These are phyloP conservation scores for Ophiostoma triangulosporum DNA, from an alignment of 2,329 filamentous ascomycete species.

Conservation along the genomic window DNA sequence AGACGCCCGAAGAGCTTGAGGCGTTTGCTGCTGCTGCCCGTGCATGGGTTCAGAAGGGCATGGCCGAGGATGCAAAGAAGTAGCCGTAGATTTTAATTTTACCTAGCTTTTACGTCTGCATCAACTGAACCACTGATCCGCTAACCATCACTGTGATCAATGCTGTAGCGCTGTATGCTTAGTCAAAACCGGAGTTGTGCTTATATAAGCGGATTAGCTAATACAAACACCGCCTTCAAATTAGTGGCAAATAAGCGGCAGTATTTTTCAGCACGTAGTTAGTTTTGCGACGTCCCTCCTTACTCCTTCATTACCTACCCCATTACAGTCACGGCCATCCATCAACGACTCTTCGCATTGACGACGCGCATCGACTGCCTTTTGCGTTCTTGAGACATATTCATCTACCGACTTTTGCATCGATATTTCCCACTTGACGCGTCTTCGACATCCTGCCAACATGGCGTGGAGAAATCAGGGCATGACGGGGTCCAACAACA, in stretches of 20 bases:
- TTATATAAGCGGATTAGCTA: neutral
- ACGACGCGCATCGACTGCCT: too few relatives aligned
- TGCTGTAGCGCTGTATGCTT: neutral
- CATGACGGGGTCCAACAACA: constrained; percentile 96
- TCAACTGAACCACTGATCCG: too few relatives aligned
- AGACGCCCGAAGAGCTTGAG: constrained; percentile 34
- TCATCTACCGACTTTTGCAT: neutral
- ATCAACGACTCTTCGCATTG: too few relatives aligned
- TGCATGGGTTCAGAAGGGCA: constrained; percentile 50
- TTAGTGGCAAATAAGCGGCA: neutral
- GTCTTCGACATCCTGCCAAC: neutral
- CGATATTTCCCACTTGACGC: neutral
- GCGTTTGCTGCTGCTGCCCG: constrained; percentile 33
- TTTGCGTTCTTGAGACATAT: too few relatives aligned
- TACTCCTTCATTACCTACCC: neutral
- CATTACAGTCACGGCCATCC: neutral
- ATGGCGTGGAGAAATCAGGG: constrained; percentile 64
- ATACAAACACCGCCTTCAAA: neutral
- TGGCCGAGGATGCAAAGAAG: constrained; percentile 44
- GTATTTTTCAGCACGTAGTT: neutral
- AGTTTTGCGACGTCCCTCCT: neutral
- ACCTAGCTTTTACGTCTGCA: neutral
- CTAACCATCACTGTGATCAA: too few relatives aligned
- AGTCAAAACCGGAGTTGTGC: too few relatives aligned
- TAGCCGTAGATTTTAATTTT: too few relatives aligned